These are phyloP conservation scores for Phialophora verrucosa DNA, from an alignment of 2,329 filamentous ascomycete genomes.

Conservation along the genomic window DNA sequence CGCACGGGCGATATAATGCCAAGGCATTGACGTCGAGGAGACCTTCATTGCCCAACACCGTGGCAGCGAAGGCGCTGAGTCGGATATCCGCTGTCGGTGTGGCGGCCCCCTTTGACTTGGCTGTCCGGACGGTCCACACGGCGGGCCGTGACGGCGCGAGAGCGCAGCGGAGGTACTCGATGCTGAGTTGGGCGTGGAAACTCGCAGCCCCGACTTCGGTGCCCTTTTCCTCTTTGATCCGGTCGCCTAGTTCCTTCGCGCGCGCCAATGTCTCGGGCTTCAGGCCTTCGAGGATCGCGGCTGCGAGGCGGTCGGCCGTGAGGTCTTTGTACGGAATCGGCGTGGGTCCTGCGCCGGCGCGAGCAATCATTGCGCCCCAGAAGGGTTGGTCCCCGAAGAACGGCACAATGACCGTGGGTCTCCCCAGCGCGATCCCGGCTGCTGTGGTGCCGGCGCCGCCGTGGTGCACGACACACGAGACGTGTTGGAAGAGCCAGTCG, in stretches of 20 bases:
- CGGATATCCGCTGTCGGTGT: constrained; percentile 48
- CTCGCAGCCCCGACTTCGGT: constrained; percentile 67
- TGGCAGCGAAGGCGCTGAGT: constrained; percentile 74
- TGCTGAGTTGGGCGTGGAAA: constrained; percentile 72
- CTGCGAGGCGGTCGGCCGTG: constrained; percentile 68
- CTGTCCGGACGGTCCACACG: constrained; percentile 69
- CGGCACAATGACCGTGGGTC: constrained; percentile 80
- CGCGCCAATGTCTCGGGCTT: constrained; percentile 64
- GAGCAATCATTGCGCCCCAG: constrained; percentile 77
- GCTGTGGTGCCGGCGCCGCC: constrained; percentile 90
- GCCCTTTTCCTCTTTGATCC: constrained; percentile 70
- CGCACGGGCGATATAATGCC: constrained; percentile 66
- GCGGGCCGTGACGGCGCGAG: constrained; percentile 71
- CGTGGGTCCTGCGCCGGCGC: constrained; percentile 72
- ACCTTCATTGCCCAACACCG: constrained; percentile 67
- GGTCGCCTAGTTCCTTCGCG: constrained; percentile 63
- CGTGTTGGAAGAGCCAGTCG: constrained; percentile 84
- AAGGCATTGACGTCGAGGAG: constrained; percentile 71
- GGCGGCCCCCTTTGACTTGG: constrained; percentile 61
- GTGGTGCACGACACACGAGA: constrained; percentile 83
- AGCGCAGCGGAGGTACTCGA: constrained; percentile 71
- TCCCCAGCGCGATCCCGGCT: constrained; percentile 81
- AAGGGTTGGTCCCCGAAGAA: constrained; percentile 89
- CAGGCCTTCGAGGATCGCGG: constrained; percentile 67
- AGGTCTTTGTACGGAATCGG: constrained; percentile 73